Conservation (phyloP, 257 asterid species). For the Scutellaria barbata region DNA sequence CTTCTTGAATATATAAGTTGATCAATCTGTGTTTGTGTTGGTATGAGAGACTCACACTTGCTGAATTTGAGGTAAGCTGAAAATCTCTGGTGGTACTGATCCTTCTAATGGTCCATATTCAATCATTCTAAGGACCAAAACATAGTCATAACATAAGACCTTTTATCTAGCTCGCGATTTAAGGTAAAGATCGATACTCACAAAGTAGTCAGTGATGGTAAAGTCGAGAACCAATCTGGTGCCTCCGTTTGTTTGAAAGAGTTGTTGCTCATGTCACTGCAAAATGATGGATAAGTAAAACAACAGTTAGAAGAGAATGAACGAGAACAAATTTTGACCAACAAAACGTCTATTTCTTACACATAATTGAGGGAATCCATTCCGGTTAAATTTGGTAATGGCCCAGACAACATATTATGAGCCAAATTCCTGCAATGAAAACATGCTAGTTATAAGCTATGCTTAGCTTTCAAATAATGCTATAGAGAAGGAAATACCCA, state of each 20-base stretch:
- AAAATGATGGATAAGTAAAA: conserved; percentile 17
- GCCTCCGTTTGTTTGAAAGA: conserved; percentile 67
- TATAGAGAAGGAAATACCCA: conserved; percentile 50
- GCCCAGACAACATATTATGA: conserved; percentile 74
- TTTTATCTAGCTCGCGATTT: conserved; percentile 10
- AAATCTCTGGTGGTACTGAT: conserved; percentile 63
- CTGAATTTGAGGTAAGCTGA: conserved; percentile 79
- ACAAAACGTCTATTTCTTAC: conserved; percentile 46
- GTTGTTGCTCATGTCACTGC: conserved; percentile 93
- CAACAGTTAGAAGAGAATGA: background rate
- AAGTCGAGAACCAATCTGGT: conserved; percentile 79
- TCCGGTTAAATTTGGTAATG: conserved; percentile 72
- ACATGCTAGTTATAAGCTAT: conserved; percentile 18
- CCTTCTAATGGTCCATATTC: conserved; percentile 88
- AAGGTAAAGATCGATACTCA: conserved; percentile 50
- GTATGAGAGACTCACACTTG: conserved; percentile 77
- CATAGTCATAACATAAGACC: conserved; percentile 29
- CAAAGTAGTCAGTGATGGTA: conserved; percentile 82
- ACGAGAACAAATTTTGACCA: background rate
- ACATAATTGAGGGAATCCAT: conserved; percentile 80
- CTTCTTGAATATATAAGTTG: background rate
- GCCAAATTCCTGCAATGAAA: conserved; percentile 71
- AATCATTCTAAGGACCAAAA: conserved; percentile 59
- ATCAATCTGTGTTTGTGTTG: background rate
- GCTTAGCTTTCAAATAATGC: too few species aligned